Evolutionary conservation across 345 rosid genomes (phyloP).

Genomic region (Cardiospermum halicacabum): DNA sequence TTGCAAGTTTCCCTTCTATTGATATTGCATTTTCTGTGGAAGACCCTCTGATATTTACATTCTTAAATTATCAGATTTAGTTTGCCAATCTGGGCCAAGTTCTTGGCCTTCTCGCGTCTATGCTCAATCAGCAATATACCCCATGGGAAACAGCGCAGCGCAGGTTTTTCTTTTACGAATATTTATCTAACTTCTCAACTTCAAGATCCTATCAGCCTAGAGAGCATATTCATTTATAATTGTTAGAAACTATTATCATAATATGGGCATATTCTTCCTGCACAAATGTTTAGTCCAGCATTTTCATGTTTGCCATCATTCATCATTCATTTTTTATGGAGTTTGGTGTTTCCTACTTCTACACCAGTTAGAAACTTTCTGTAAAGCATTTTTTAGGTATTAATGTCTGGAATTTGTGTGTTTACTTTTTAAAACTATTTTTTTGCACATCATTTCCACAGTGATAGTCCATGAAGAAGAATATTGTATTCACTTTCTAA

Average conservation of each 20-base stretch:
- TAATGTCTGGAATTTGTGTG: neutral
- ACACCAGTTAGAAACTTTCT: neutral
- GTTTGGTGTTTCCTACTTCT: neutral
- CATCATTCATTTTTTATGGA: neutral
- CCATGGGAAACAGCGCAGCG: slow-evolving; percentile 99
- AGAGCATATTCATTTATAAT: slow-evolving; percentile 4
- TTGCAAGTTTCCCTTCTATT: neutral
- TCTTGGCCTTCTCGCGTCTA: slow-evolving; percentile 86
- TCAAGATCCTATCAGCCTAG: slow-evolving; percentile 9
- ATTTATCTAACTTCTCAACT: slow-evolving; percentile 11
- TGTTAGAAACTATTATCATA: neutral
- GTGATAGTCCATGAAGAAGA: neutral
- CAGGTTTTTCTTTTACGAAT: slow-evolving; percentile 52
- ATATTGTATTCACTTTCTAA: neutral
- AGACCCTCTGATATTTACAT: slow-evolving; percentile 8
- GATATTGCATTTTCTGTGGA: slow-evolving; percentile 9
- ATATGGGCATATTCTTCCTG: neutral
- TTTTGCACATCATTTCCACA: neutral
- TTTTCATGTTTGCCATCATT: neutral
- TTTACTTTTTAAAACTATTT: neutral
- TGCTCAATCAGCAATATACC: slow-evolving; percentile 77
- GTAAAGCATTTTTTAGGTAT: neutral
- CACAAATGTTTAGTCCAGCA: neutral
- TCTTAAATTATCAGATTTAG: slow-evolving; percentile 55
- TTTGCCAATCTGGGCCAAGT: slow-evolving; percentile 98